These are phyloP conservation scores for Cucurbita pepo DNA, from an alignment of 306 rosid species.

Conservation along the genomic window DNA sequence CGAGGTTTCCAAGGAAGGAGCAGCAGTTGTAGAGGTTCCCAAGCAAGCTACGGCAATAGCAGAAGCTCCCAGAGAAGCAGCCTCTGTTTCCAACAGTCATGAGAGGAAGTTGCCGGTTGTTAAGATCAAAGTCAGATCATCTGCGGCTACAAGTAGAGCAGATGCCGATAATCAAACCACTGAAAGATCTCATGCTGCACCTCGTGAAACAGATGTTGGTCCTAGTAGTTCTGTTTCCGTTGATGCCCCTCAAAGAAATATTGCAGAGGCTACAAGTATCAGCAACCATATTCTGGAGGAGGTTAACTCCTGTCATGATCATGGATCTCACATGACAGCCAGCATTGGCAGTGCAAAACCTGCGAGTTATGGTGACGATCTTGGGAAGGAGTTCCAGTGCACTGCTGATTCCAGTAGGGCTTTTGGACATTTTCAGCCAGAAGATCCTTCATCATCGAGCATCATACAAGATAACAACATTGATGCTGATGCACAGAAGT, in stretches of 20 bases:
- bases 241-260: slow-evolving; percentile 77
- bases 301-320: slow-evolving; percentile 64
- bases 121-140: slow-evolving; percentile 67
- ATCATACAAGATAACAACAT: slow-evolving; percentile 54
- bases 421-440: slow-evolving; percentile 29
- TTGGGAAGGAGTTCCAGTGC: slow-evolving; percentile 71
- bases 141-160: slow-evolving; percentile 76
- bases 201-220: slow-evolving; percentile 42
- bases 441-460: slow-evolving; percentile 61
- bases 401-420: slow-evolving; percentile 75
- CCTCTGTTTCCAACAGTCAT: slow-evolving; percentile 34
- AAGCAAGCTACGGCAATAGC: slow-evolving; percentile 19
- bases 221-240: slow-evolving; percentile 89
- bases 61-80: slow-evolving; percentile 35
- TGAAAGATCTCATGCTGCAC: slow-evolving; percentile 57
- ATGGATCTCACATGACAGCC: slow-evolving; percentile 78
- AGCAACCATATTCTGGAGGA: slow-evolving; percentile 63
- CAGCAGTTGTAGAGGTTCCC: slow-evolving; percentile 9
- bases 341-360: slow-evolving; percentile 85
- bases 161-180: slow-evolving; percentile 57
- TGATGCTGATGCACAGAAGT: slow-evolving; percentile 61
- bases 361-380: slow-evolving; percentile 51
- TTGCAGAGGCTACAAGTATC: slow-evolving; percentile 37
- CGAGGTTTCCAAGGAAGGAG: slow-evolving; percentile 18
- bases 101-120: slow-evolving; percentile 48